These are phyloP conservation scores for Thermoascus crustaceus DNA, from an alignment of 2,329 filamentous ascomycete genomes.

Conservation along the genomic window DNA sequence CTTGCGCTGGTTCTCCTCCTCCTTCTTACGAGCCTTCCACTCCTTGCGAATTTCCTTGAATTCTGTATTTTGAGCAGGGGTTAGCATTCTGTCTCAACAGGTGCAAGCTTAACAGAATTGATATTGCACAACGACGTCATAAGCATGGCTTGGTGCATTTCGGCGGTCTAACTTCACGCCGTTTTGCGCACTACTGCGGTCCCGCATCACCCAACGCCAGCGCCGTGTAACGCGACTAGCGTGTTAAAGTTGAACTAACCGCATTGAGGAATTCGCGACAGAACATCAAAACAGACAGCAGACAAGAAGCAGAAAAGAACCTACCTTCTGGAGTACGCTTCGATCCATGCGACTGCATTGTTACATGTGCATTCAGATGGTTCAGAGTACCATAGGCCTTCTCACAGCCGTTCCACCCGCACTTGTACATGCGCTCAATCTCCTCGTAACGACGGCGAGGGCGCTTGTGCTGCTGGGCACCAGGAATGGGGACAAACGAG, in stretches of 20 bases:
- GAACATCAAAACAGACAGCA: conserved; percentile 19
- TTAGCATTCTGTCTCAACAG: neutral
- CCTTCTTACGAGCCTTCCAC: conserved; percentile 99
- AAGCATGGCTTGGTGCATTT: conserved; percentile 8
- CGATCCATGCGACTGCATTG: conserved; percentile 92
- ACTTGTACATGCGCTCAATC: conserved; percentile 99
- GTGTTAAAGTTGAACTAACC: conserved; percentile 31
- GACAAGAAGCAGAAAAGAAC: conserved; percentile 11
- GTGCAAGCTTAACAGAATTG: too few relatives aligned
- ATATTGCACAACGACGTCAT: too few relatives aligned
- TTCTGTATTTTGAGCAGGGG: conserved; percentile 52
- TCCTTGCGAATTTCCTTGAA: conserved; percentile 99
- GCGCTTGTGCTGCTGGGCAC: conserved; percentile 93
- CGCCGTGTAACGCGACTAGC: conserved; percentile 42
- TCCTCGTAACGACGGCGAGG: conserved; percentile 91
- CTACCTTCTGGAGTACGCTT: conserved; percentile 97
- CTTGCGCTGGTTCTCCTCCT: conserved; percentile 85
- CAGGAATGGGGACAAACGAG: conserved; percentile 94
- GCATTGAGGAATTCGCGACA: conserved; percentile 30
- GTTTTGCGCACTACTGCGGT: conserved; percentile 46
- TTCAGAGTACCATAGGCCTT: conserved; percentile 98
- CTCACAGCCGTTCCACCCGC: conserved; percentile 95
- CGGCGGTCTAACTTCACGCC: conserved; percentile 39
- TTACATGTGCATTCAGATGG: conserved; percentile 95
- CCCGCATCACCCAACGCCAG: conserved; percentile 43